Conservation (phyloP, 306 rosid species). For the Quercus alba region DNA sequence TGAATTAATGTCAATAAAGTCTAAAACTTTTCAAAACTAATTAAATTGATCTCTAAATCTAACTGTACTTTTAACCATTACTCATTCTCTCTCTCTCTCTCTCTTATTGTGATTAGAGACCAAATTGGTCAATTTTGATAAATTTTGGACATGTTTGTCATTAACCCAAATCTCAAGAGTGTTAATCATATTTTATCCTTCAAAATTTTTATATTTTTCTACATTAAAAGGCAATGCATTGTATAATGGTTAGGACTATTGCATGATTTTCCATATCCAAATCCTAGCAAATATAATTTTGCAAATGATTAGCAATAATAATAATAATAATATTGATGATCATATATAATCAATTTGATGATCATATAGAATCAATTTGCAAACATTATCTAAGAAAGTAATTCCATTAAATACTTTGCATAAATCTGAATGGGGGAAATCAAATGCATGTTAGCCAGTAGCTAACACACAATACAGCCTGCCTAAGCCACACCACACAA, state of each 20-base stretch:
- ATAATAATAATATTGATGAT: not conserved
- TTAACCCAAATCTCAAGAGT: no score
- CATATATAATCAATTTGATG: no score
- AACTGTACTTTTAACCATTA: accelerated
- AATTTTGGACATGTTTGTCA: no score
- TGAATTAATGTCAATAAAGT: no score
- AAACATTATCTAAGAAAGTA: not conserved
- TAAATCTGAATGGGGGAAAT: not conserved
- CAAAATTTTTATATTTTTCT: no score
- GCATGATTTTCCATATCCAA: not conserved
- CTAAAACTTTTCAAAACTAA: no score
- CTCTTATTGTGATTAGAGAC: no score
- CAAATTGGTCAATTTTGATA: no score
- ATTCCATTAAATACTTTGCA: not conserved
- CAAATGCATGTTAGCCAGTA: slow-evolving; percentile 38
- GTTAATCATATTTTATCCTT: no score
- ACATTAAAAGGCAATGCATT: no score
- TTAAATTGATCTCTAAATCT: accelerated
- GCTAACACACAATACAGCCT: slow-evolving; percentile 32
- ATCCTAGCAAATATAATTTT: not conserved
- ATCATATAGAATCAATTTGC: not conserved
- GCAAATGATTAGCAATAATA: not conserved
- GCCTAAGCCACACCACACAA: not conserved
- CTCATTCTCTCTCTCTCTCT: no score
- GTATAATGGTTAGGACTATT: no score